Conservation (phyloP, 257 asterid species). For the Solanum raphanifolium region DNA sequence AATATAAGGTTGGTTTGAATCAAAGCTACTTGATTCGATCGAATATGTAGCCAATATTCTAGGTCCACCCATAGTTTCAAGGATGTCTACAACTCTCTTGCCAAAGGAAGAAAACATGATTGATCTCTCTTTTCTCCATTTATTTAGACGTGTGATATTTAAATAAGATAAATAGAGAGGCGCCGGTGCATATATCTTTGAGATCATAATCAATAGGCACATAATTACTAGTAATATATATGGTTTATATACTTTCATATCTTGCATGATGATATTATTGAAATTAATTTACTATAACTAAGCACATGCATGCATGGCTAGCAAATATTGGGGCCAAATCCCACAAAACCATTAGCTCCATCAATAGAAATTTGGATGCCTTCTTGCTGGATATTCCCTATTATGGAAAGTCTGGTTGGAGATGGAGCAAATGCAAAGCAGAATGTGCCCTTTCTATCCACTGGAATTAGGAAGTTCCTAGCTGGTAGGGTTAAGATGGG, state of each 20-base stretch:
- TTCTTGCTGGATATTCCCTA: slow-evolving; percentile 88
- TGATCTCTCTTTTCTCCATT: background rate
- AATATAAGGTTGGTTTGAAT: background rate
- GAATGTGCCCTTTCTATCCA: slow-evolving; percentile 68
- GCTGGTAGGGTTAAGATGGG: slow-evolving; percentile 89
- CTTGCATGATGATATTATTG: background rate
- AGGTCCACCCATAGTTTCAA: background rate
- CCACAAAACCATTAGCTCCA: slow-evolving; percentile 67
- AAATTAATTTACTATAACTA: background rate
- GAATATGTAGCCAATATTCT: background rate
- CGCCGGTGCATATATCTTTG: background rate
- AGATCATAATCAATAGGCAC: background rate
- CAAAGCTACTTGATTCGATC: background rate
- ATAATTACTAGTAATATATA: background rate
- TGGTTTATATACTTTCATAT: background rate
- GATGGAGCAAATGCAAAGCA: slow-evolving; percentile 93
- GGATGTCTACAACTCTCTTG: background rate
- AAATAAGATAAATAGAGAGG: background rate
- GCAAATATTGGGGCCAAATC: slow-evolving; percentile 90
- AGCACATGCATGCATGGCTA: slow-evolving; percentile 2
- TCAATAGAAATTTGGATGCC: slow-evolving; percentile 83
- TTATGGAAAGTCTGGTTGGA: slow-evolving; percentile 60
- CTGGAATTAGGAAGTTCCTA: slow-evolving; percentile 75
- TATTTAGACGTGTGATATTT: background rate
- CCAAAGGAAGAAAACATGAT: background rate